Conservation (phyloP, 805 yeast species). For the Candida nemodendra region DNA sequence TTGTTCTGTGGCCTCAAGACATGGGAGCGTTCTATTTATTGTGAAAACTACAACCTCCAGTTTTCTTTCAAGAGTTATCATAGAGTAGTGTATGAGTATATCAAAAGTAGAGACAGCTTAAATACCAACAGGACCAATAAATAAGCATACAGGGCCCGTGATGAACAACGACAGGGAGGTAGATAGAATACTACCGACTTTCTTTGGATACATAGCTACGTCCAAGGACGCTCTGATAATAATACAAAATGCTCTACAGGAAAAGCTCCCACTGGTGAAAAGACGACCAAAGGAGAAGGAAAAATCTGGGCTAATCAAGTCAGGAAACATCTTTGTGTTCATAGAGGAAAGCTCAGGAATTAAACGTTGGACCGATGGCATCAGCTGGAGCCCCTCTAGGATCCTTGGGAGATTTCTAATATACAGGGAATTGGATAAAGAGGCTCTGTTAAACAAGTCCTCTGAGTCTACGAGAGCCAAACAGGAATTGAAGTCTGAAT, state of each 20-base stretch:
- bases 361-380: constrained; percentile 96
- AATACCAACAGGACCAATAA: neutral
- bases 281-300: constrained; percentile 85
- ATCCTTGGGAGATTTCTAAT: constrained; percentile 82
- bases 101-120: no score
- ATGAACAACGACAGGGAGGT: constrained; percentile 1
- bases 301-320: constrained; percentile 58
- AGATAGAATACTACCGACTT: constrained; percentile 47
- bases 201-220: constrained; percentile 72
- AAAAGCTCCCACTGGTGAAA: constrained; percentile 57
- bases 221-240: constrained; percentile 81
- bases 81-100: neutral
- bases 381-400: constrained; percentile 89
- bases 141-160: neutral
- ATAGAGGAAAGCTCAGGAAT: constrained; percentile 80
- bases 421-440: constrained; percentile 65
- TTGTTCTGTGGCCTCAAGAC: constrained; percentile 3
- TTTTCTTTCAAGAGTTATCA: neutral
- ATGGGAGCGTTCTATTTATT: constrained; percentile 1
- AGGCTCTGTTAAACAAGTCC: constrained; percentile 32
- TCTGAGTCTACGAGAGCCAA: neutral
- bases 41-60: neutral
- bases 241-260: constrained; percentile 73
- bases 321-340: constrained; percentile 84
- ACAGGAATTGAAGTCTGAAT: neutral